Conservation (phyloP, 2,329 filamentous ascomycete species). For the Penicillium olsonii region DNA sequence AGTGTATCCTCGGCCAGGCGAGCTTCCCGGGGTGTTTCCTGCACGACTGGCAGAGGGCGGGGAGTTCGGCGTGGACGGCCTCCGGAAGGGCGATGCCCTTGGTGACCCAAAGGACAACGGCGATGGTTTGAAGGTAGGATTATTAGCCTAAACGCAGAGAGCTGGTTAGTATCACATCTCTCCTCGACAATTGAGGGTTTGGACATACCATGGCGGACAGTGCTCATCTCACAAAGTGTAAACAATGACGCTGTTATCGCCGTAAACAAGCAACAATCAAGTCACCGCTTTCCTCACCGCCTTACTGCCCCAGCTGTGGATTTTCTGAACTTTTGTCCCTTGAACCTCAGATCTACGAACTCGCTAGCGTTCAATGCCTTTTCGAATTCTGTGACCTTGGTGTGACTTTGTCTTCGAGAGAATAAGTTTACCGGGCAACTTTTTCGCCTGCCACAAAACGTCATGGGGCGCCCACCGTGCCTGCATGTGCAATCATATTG, state of each 20-base stretch:
- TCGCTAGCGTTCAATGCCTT: background rate
- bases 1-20: slow-evolving; percentile 43
- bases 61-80: slow-evolving; percentile 63
- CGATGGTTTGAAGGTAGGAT: slow-evolving; percentile 69
- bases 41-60: slow-evolving; percentile 55
- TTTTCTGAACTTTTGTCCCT: background rate
- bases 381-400: background rate
- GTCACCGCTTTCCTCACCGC: slow-evolving; percentile 6
- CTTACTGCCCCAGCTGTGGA: background rate
- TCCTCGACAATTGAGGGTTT: background rate
- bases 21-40: slow-evolving; percentile 52
- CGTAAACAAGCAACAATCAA: slow-evolving; percentile 18
- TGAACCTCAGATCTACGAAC: background rate
- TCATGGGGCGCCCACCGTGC: background rate
- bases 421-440: background rate
- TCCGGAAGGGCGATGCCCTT: slow-evolving; percentile 68
- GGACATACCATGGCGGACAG: slow-evolving; percentile 4
- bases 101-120: slow-evolving; percentile 71
- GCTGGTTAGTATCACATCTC: background rate
- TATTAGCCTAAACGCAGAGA: slow-evolving; percentile 42
- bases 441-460: background rate
- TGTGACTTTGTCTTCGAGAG: background rate
- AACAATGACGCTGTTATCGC: slow-evolving; percentile 10
- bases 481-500: background rate
- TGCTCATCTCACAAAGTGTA: background rate